A percentile compares a stretch with the other conserved stretches of the same genome.
Evolutionary conservation across 2,329 filamentous ascomycete genomes (phyloP).

Genomic region (Penicillium sp.): DNA sequence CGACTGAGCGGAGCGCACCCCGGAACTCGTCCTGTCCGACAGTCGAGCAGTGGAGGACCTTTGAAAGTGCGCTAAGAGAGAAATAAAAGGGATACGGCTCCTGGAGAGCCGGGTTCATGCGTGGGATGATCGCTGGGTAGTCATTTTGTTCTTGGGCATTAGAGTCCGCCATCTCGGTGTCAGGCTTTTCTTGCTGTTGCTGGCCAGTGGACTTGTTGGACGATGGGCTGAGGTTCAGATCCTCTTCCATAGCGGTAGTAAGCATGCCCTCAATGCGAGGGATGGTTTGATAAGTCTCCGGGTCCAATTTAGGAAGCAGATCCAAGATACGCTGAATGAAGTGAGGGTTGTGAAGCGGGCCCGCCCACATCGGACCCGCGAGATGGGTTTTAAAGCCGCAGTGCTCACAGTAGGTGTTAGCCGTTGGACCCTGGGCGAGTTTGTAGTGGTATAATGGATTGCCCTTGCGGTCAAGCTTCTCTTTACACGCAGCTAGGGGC

Average conservation of each 20-base stretch:
- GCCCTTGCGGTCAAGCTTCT: constrained; percentile 69
- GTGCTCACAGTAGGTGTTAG: constrained; percentile 71
- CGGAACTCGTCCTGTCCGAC: constrained; percentile 77
- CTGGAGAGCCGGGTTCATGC: constrained; percentile 60
- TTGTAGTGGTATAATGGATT: constrained; percentile 75
- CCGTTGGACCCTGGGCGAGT: constrained; percentile 69
- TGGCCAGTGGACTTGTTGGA: not conserved
- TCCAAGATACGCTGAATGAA: constrained; percentile 81
- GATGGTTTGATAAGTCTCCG: constrained; percentile 74
- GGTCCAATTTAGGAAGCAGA: constrained; percentile 67
- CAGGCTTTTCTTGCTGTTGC: constrained; percentile 9
- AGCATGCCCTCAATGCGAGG: constrained; percentile 89
- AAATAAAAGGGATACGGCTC: constrained; percentile 88
- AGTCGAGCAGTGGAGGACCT: constrained; percentile 75
- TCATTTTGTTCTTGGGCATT: constrained; percentile 18
- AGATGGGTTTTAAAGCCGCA: constrained; percentile 86
- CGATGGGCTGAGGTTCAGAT: constrained; percentile 32
- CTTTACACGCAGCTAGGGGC: constrained; percentile 69
- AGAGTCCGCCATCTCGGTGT: constrained; percentile 8
- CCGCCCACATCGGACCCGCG: constrained; percentile 92
- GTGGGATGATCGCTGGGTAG: constrained; percentile 42
- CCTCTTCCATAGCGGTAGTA: constrained; percentile 81
- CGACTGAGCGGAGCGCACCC: constrained; percentile 77
- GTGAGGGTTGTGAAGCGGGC: constrained; percentile 77
- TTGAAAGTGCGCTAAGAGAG: constrained; percentile 71